Conservation (phyloP, 495 filamentous ascomycete species). For the Podospora bellae-mahoneyi region DNA sequence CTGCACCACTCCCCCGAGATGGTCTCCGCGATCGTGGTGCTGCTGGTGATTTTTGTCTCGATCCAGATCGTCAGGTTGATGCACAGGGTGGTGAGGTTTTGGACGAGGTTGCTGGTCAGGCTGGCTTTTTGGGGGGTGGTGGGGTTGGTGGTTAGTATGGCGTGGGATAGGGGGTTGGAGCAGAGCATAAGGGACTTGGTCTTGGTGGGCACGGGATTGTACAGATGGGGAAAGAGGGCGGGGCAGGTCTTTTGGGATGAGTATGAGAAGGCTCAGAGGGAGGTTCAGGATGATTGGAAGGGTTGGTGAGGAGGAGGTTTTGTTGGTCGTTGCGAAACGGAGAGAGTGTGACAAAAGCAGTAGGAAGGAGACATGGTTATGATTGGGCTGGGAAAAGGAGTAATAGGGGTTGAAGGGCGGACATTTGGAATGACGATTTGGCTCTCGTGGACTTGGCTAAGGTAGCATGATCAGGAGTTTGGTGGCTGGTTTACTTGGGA, state of each 20-base stretch:
- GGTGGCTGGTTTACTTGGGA: neutral
- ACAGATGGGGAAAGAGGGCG: neutral
- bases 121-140: constrained; percentile 59
- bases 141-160: constrained; percentile 46
- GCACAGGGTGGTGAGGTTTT: constrained; percentile 66
- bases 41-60: neutral
- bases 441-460: neutral
- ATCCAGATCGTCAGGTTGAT: constrained; percentile 64
- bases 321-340: neutral
- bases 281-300: neutral
- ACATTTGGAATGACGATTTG: neutral
- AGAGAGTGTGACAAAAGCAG: neutral
- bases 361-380: neutral
- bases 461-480: neutral
- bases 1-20: neutral
- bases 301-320: no score
- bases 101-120: constrained; percentile 59
- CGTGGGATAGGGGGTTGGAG: constrained; percentile 64
- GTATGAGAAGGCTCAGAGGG: neutral
- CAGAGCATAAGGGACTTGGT: constrained; percentile 53
- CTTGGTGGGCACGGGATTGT: neutral
- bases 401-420: neutral
- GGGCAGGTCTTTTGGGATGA: neutral
- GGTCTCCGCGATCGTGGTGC: neutral
- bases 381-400: neutral